phyloP scores from a whole-genome alignment of 2,329 filamentous ascomycete genomes.

The Fusarium pseudograminearum region DNA sequence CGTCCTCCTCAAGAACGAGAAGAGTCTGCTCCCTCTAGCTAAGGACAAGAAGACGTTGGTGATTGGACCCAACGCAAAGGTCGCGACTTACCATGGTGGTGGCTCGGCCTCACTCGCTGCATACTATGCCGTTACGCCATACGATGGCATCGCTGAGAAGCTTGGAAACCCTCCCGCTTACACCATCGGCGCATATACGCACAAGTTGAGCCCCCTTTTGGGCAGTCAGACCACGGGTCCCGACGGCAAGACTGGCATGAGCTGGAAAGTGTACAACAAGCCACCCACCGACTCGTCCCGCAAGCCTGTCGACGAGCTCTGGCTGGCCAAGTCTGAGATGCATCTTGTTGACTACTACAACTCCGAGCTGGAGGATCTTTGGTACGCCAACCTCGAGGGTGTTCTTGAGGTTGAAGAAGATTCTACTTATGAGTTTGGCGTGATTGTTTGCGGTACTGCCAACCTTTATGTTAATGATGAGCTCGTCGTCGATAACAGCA shows the following conservation, averaged over 20 bases:
- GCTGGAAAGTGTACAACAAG: slow-evolving; percentile 72
- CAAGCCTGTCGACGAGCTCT: slow-evolving; percentile 63
- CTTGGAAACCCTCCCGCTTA: slow-evolving; percentile 60
- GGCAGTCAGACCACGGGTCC: slow-evolving; percentile 64
- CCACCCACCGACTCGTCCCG: slow-evolving; percentile 62
- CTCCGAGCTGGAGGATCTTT: slow-evolving; percentile 65
- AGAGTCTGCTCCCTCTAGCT: slow-evolving; percentile 70
- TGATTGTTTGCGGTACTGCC: slow-evolving; percentile 74
- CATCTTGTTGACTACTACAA: slow-evolving; percentile 64
- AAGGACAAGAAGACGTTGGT: slow-evolving; percentile 71
- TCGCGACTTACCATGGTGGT: slow-evolving; percentile 70
- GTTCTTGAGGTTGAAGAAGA: slow-evolving; percentile 70
- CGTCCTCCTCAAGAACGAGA: slow-evolving; percentile 80
- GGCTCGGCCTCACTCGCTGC: slow-evolving; percentile 71
- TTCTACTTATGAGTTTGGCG: slow-evolving; percentile 72
- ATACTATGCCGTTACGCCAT: slow-evolving; percentile 78
- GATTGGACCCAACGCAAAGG: slow-evolving; percentile 69
- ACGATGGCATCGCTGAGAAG: slow-evolving; percentile 74
- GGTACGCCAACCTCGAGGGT: slow-evolving; percentile 72
- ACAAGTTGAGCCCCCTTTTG: slow-evolving; percentile 72
- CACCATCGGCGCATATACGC: slow-evolving; percentile 72
- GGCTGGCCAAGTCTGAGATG: slow-evolving; percentile 62
- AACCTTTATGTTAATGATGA: slow-evolving; percentile 72
- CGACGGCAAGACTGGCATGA: slow-evolving; percentile 68
- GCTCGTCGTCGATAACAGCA: slow-evolving; percentile 74